Evolutionary conservation across 352 stramenopile species (phyloP), one percentile per base, ranked within the genome.

Genomic region (Phytophthora foliorum): DNA sequence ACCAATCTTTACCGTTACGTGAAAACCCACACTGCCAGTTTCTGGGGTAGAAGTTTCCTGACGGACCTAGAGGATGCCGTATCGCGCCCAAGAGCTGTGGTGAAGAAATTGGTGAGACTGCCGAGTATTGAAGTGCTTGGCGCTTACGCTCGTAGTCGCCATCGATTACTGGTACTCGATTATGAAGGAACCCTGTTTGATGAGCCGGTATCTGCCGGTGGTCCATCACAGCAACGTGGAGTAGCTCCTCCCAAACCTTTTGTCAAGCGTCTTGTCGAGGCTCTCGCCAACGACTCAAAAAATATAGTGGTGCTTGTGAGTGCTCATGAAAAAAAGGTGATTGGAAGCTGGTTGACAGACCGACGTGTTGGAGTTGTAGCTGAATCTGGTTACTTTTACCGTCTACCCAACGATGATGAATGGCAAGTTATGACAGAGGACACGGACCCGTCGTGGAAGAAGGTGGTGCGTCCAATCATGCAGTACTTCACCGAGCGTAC

Each of bases 1-100:
- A 88, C 84, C 6, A 96, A 97, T 63, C 53, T 97, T 6, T 77
- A 93, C 39, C 85, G 90, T 9, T 97, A 97, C 56, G 90, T 97
- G 27, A 92, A 89, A 67, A 93, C 79, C 1, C 84, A 97, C 73
- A 95, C 88, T 31, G 89, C 90, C 13, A 91, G 81, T 34, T 94
- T 91, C 45, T 97, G 90, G 90, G 88, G 86, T 19, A 90, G 83
- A 63, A 91, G 79, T 54, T 96, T 95, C 67, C 63, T 97, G 17
- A 59, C 78, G 0, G 90, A 97, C 53, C 82, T 96, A 42, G 80
- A 88, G 48, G 82, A 84, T 41, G 65, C 73, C 0, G 78, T 87
- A 0, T 78, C 76, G 4, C 58, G 67, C 17, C 82, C 80, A 19
- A 65, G 63, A 19, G 57, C 76, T n/a, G 67, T 74, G 6, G 65